Evolutionary conservation across 495 filamentous ascomycete species (phyloP), one percentile per base, ranked within the genome.

Genomic region (Elasticomyces elasticus): DNA sequence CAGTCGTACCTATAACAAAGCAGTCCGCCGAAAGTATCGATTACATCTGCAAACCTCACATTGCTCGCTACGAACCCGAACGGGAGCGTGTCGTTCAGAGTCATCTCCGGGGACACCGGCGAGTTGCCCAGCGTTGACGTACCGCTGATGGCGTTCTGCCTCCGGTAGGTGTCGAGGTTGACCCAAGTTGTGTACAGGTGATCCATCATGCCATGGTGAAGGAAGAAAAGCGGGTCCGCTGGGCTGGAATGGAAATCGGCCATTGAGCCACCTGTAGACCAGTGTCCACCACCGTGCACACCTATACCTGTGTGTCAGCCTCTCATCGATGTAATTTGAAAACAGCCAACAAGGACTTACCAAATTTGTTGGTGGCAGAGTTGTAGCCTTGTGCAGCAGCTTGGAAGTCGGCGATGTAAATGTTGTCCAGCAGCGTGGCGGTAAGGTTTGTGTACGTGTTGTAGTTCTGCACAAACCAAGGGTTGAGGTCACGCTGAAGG

Each of bases 111-210:
- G 26, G 67, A 72, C 0, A 70, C 62, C 10, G 74, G 75, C 2
- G 52, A 35, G 59, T 85, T 82, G 56, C 73, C 64, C 59, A 82
- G 72, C 2, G 80, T 83, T 11, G 68, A 68, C 27, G 76, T 83
- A 0, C 79, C 79, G 23, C 64, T 67, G 55, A 78, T 71, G 22
- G 64, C 70, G 35, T 57, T 56, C 54, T 58, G 63, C 6, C 80
- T 70, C 15, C 68, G 66, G 40, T 61, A 48, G 20, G 69, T 62
- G 57, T 86, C 74, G 47, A 75, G 59, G 41, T 72, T 75, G 67
- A 87, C 82, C 84, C 85, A 87, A 23, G 80, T 78, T 72, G 77
- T 82, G 71, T 75, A 87, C 5, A 80, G 59, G 26, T 77, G 76
- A 66, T 88, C 85, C 50, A 89, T 74, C 71, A 79, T 78, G 4